These are phyloP conservation scores for Sclerotinia spermophila DNA, from an alignment of 2,329 filamentous ascomycete species.

Conservation along the genomic window DNA sequence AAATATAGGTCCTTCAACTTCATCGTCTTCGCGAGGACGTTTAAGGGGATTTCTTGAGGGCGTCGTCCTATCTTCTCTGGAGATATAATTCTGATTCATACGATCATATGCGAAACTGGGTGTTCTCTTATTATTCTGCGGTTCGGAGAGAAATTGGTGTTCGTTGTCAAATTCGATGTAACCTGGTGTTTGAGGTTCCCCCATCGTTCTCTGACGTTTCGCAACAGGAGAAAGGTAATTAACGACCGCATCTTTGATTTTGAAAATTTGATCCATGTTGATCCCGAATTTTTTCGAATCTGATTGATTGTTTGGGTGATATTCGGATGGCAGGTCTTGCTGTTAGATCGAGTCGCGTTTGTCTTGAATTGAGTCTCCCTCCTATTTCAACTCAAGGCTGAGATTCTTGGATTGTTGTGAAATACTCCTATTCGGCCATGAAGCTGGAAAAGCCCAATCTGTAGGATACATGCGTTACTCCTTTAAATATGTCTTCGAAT, in stretches of 20 bases:
- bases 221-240: slow-evolving; percentile 32
- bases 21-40: slow-evolving; percentile 29
- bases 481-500: not conserved
- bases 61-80: slow-evolving; percentile 21
- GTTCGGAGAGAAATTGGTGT: slow-evolving; percentile 25
- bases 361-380: not conserved
- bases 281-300: not conserved
- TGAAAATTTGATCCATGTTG: slow-evolving; percentile 33
- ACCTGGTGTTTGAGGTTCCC: slow-evolving; percentile 26
- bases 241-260: slow-evolving; percentile 32
- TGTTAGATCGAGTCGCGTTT: not conserved
- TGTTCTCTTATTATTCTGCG: slow-evolving; percentile 21
- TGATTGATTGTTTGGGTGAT: not conserved
- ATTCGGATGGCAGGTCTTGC: not conserved
- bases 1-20: slow-evolving; percentile 18
- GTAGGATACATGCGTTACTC: not conserved
- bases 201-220: slow-evolving; percentile 36
- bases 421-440: not conserved
- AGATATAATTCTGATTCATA: slow-evolving; percentile 24
- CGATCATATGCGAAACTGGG: slow-evolving; percentile 19
- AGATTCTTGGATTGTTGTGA: not conserved
- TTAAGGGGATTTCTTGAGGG: slow-evolving; percentile 28
- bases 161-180: slow-evolving; percentile 19
- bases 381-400: slow-evolving; percentile 17
- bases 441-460: not conserved